Evolutionary conservation across 139 green algal species (phyloP).

Genomic region (Tetraselmis chui): DNA sequence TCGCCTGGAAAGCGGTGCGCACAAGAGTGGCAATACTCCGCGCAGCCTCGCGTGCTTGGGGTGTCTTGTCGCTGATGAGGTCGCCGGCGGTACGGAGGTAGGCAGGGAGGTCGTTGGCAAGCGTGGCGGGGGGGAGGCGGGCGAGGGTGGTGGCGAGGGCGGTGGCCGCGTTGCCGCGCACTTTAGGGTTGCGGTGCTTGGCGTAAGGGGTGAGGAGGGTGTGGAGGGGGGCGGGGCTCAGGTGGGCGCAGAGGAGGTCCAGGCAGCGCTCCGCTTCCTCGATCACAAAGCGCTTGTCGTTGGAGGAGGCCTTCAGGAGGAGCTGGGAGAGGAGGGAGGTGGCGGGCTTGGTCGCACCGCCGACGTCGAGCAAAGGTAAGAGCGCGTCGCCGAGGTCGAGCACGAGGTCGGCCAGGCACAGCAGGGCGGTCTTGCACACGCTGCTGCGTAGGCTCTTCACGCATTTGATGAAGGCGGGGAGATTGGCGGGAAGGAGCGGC

Average conservation of each 20-base stretch:
- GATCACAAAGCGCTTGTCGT: constrained; percentile 63
- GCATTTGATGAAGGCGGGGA: constrained; percentile 38
- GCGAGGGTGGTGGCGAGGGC: constrained; percentile 12
- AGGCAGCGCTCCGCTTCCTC: constrained; percentile 44
- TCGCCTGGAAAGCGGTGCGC: constrained; percentile 7
- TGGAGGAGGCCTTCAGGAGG: constrained; percentile 47
- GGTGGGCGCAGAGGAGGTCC: constrained; percentile 8
- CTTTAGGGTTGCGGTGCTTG: constrained; percentile 36
- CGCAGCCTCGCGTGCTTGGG: constrained; percentile 42
- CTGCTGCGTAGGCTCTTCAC: constrained; percentile 48
- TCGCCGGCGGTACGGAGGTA: constrained; percentile 21
- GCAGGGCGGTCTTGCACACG: constrained; percentile 46
- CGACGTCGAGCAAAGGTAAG: constrained; percentile 32
- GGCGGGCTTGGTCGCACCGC: constrained; percentile 24
- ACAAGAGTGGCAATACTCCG: constrained; percentile 22
- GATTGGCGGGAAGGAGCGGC: constrained; percentile 12
- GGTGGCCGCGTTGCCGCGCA: constrained; percentile 31
- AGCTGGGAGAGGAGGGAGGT: constrained; percentile 47
- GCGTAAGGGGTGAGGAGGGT: constrained; percentile 43
- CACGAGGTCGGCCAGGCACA: constrained; percentile 40
- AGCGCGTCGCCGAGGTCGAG: constrained; percentile 18
- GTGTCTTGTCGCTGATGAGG: constrained; percentile 54
- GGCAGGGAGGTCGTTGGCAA: constrained; percentile 12
- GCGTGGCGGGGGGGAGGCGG: constrained; percentile 9
- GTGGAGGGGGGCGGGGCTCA: constrained; percentile 14